These are phyloP conservation scores for Tolypocladium guangdongense DNA, from an alignment of 2,329 filamentous ascomycete genomes.

Conservation along the genomic window DNA sequence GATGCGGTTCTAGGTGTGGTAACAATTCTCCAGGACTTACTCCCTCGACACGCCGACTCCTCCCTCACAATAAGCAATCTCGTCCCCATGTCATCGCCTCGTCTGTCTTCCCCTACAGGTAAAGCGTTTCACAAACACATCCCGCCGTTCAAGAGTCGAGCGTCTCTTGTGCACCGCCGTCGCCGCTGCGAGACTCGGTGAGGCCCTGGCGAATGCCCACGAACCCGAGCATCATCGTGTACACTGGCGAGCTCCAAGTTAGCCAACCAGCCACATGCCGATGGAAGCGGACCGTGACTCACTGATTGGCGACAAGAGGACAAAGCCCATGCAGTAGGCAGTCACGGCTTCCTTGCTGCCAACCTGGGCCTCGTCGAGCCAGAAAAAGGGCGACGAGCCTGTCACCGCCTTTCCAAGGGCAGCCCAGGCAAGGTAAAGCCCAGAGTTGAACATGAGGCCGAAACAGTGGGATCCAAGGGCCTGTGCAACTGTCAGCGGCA, in stretches of 20 bases:
- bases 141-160: neutral
- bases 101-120: neutral
- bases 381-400: constrained; percentile 37
- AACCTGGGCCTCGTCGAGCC: constrained; percentile 34
- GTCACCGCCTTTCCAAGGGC: constrained; percentile 34
- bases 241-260: constrained; percentile 22
- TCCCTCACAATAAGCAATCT: neutral
- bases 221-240: constrained; percentile 37
- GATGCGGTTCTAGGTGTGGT: neutral
- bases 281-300: constrained; percentile 14
- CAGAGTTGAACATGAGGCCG: constrained; percentile 28
- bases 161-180: constrained; percentile 7
- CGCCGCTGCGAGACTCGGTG: constrained; percentile 15
- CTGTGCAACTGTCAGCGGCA: constrained; percentile 18
- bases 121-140: neutral
- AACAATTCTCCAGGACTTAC: neutral
- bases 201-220: constrained; percentile 35
- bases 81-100: neutral
- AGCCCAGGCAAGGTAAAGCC: constrained; percentile 39
- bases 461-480: constrained; percentile 32
- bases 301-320: constrained; percentile 33
- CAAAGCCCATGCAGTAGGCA: constrained; percentile 32
- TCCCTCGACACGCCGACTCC: neutral
- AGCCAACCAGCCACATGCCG: neutral
- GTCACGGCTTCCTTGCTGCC: constrained; percentile 32